Base-by-base conservation (phyloP, 2,329 filamentous ascomycete genomes). In the Acrocalymma vagum region DNA sequence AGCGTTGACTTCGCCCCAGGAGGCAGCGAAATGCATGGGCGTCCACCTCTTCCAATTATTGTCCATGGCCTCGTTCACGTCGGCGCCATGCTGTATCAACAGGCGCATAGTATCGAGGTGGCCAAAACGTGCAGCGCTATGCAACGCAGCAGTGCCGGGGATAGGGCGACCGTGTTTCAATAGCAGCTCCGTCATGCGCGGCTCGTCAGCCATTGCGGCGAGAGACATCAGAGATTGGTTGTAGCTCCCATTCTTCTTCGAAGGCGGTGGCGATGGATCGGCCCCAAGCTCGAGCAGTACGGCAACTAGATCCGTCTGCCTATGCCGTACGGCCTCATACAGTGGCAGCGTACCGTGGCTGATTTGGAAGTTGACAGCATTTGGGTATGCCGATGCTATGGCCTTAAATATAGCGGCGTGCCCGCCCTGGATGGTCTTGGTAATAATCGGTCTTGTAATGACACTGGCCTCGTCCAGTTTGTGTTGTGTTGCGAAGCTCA, bases 21-120 rank as follows among this genome's bases (percentile, higher is more conserved):
- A 43, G 24, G 42, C 42, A 14, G 47, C 43, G 24, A 47, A 46
- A 34, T 49, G 42, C 38, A 49, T 42, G 23, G 42, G 42, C 38
- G 34, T 49, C 42, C 42, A 39, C n/a, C 24, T 23, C 14, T 31
- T 9, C 34, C 30, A 46, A n/a, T n/a, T n/a, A 26, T 30, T 17
- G 18, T 11, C 8, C 14, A 41, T 16, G 21, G 18, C 32, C 35
- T 51, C 42, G 21, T 51, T 38, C 31, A 46, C 9, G 32, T 43
- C 39, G 9, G 47, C 47, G 36, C 47, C 36, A 38, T 46, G 39
- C 31, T 51, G 28, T 20, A 51, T 38, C 10, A 50, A 36, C 29
- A 51, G 32, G 29, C 33, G 42, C 36, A 51, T 46, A 46, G 42
- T 46, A 34, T 46, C 31, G 15, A 51, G 42, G 3, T 27, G 29